Conservation (phyloP, 2,329 filamentous ascomycete genomes). For the Talaromyces funiculosus region DNA sequence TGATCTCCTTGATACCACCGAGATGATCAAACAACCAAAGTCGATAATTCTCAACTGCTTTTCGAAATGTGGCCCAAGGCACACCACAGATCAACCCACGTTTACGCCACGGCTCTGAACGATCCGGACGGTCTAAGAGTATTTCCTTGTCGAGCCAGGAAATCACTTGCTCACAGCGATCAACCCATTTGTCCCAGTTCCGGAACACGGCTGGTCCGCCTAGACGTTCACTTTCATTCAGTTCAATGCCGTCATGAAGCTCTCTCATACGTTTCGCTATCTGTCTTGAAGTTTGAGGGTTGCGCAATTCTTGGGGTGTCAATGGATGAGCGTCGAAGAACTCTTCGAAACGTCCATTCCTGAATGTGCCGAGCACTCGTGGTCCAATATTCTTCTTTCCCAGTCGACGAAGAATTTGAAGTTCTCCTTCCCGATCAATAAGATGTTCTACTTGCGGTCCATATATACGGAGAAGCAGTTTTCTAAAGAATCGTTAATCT, state of each 20-base stretch:
- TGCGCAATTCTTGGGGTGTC: constrained; percentile 67
- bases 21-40: constrained; percentile 67
- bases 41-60: constrained; percentile 70
- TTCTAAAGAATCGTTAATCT: constrained; percentile 40
- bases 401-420: constrained; percentile 77
- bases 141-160: constrained; percentile 56
- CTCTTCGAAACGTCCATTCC: constrained; percentile 92
- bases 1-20: constrained; percentile 60
- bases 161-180: constrained; percentile 51
- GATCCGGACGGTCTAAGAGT: constrained; percentile 38
- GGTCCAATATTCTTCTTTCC: constrained; percentile 91
- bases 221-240: constrained; percentile 70
- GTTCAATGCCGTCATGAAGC: constrained; percentile 85
- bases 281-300: constrained; percentile 76
- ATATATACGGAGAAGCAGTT: constrained; percentile 85
- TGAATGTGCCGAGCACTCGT: constrained; percentile 82
- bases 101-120: constrained; percentile 56
- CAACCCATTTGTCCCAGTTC: constrained; percentile 93
- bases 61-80: constrained; percentile 72
- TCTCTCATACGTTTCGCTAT: constrained; percentile 98
- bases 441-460: constrained; percentile 92
- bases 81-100: constrained; percentile 76
- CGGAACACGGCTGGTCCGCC: constrained; percentile 78
- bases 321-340: constrained; percentile 82
- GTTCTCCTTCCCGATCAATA: constrained; percentile 86